phyloP scores from a whole-genome alignment of 495 filamentous ascomycete genomes.

The Neurospora sp. region DNA sequence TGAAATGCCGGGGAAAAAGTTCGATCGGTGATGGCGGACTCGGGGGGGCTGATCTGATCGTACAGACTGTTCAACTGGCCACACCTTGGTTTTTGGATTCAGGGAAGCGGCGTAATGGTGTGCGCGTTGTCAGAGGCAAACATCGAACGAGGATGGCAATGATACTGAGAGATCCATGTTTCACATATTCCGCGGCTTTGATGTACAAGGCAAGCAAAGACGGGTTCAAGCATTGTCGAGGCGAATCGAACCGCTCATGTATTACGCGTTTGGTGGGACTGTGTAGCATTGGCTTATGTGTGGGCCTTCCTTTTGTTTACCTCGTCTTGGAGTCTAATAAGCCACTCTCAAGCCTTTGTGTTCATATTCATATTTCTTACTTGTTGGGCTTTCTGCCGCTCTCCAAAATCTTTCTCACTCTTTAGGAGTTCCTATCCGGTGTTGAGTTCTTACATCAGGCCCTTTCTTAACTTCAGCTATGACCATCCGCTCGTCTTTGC shows the following conservation, averaged over 20 bases:
- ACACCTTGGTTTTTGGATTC: neutral
- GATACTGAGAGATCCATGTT: neutral
- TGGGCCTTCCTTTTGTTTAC: neutral
- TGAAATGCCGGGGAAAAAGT: neutral
- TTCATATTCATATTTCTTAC: no score
- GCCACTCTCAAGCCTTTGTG: no score
- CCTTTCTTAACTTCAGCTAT: no score
- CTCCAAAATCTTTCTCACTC: no score
- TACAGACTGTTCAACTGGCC: neutral
- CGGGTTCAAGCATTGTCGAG: neutral
- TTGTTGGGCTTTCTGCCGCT: no score
- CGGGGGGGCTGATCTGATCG: neutral
- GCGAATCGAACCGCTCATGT: neutral
- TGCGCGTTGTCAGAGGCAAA: neutral
- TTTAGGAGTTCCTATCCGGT: no score
- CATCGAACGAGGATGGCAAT: neutral
- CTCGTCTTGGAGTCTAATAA: no score
- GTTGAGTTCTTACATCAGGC: no score
- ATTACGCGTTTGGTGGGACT: neutral
- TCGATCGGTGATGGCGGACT: neutral
- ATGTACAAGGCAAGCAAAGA: neutral
- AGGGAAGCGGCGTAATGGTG: neutral
- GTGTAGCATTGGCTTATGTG: neutral
- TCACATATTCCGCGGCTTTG: neutral
- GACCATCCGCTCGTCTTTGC: no score